Conservation (phyloP, 2,329 filamentous ascomycete genomes). For the Westerdykella sp. region DNA sequence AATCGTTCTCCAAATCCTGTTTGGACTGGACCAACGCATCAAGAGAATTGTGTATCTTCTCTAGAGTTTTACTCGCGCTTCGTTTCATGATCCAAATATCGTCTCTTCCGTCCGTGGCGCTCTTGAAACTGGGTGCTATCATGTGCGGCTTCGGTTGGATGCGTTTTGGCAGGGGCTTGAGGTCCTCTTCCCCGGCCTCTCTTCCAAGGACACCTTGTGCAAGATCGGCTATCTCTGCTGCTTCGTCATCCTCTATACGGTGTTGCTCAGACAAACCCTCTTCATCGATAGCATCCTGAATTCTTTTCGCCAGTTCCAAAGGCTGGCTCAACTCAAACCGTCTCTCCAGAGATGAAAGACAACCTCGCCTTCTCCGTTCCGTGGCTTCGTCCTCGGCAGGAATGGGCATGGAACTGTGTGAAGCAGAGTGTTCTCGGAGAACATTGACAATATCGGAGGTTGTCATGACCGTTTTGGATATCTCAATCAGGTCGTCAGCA, state of each 20-base stretch:
- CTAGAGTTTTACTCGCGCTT: slow-evolving; percentile 60
- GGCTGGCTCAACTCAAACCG: slow-evolving; percentile 65
- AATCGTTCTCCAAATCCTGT: slow-evolving; percentile 49
- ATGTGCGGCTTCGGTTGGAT: slow-evolving; percentile 31
- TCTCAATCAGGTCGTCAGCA: slow-evolving; percentile 77
- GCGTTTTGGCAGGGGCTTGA: slow-evolving; percentile 33
- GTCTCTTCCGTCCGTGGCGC: slow-evolving; percentile 34
- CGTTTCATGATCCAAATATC: slow-evolving; percentile 60
- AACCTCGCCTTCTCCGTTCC: slow-evolving; percentile 18
- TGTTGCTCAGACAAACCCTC: slow-evolving; percentile 81
- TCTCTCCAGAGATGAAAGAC: slow-evolving; percentile 40
- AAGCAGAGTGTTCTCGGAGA: slow-evolving; percentile 18
- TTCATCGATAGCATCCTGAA: slow-evolving; percentile 80
- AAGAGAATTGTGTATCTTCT: slow-evolving; percentile 62
- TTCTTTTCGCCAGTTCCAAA: slow-evolving; percentile 60
- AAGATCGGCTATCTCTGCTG: slow-evolving; percentile 63
- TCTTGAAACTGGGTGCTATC: slow-evolving; percentile 28
- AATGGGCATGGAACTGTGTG: slow-evolving; percentile 11
- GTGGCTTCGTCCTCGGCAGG: slow-evolving; percentile 6
- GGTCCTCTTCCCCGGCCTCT: slow-evolving; percentile 58
- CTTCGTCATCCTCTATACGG: slow-evolving; percentile 65
- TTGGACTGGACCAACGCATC: slow-evolving; percentile 57
- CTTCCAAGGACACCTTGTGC: slow-evolving; percentile 64
- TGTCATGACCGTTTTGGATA: slow-evolving; percentile 73
- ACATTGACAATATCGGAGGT: slow-evolving; percentile 57